Base-by-base conservation (phyloP, 805 yeast genomes). In the Yarrowia divulgata region DNA sequence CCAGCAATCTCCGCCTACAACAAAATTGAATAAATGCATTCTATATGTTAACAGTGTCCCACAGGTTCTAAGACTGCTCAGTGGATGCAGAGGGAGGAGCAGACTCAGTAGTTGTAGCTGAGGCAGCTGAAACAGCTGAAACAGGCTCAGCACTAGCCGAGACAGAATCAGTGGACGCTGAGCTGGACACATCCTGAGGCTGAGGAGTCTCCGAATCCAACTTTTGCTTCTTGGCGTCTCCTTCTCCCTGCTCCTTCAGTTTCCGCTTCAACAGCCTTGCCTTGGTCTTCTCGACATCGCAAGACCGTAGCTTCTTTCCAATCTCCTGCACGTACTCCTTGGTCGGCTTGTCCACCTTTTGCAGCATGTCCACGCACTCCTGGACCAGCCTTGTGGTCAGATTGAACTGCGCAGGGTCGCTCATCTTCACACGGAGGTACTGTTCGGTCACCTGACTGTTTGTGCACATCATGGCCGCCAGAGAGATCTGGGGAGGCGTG, bases 401-500 rank as follows among this genome's bases (percentile, higher is more conserved):
- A 5, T 49, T 40, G 57, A 8, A 63, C 57, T 63, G 57, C 9
- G n/a, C 57, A 2, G 68, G 57, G 13, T 63, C 75, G 57, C 82
- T 81, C 72, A 88, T 88, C 76, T 90, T 91, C 72, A 84, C 82
- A 72, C 84, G 83, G 72, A 94, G 78, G 78, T 93, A 93, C 71
- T 86, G 82, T 68, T 85, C 86, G 1, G 90, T 85, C 46, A 90
- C 79, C 32, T 84, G 85, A 71, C 84, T 86, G 77, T 92, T 90
- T 14, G 84, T 85, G 68, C 84, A 83, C 79, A 89, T 86, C 75
- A 93, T 82, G 16, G 95, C 91, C 0, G 97, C 95, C 67, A 95
- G 81, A 0, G 98, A 97, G 39, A 95, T 91, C 75, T 95, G 99
- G 0, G 98, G 97, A 0, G 99, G 99, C 0, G 98, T 88, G 79